phyloP scores from a whole-genome alignment of 441 rosid genomes.

The California macrophylla region DNA sequence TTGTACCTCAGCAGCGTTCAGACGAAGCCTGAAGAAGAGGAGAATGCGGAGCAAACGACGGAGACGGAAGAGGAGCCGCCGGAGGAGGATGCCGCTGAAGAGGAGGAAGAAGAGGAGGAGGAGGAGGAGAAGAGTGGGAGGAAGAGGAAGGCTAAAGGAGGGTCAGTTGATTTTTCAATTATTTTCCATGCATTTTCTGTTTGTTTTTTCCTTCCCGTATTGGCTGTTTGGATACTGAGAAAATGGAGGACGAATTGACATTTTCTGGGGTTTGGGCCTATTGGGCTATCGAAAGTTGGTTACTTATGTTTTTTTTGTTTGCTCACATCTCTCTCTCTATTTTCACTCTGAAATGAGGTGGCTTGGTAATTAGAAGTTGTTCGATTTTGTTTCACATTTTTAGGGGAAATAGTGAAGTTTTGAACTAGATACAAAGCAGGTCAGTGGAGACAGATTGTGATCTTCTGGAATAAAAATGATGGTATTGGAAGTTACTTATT shows the following conservation, averaged over 20 bases:
- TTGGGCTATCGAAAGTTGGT: background rate
- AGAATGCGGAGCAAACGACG: conserved; percentile 8
- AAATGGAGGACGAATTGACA: background rate
- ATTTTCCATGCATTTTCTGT: background rate
- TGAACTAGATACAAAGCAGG: background rate
- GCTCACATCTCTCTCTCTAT: background rate
- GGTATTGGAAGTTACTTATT: background rate
- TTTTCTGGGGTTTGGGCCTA: background rate
- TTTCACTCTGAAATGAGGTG: background rate
- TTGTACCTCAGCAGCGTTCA: conserved; percentile 11
- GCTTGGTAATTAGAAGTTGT: background rate
- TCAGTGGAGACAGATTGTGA: background rate
- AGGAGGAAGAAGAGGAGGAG: background rate
- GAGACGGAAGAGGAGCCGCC: conserved; percentile 10
- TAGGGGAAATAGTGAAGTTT: background rate
- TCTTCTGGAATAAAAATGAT: background rate
- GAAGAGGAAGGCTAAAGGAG: background rate
- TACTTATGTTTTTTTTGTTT: background rate
- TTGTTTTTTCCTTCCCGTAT: background rate
- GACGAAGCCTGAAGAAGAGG: conserved; percentile 4
- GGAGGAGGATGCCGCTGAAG: conserved; percentile 9
- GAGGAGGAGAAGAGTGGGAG: background rate
- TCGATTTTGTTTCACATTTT: background rate
- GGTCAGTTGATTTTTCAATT: background rate
- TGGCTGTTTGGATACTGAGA: conserved; percentile 5